Conservation (phyloP, 2,329 filamentous ascomycete genomes). For the Blumeriella jaapii region DNA sequence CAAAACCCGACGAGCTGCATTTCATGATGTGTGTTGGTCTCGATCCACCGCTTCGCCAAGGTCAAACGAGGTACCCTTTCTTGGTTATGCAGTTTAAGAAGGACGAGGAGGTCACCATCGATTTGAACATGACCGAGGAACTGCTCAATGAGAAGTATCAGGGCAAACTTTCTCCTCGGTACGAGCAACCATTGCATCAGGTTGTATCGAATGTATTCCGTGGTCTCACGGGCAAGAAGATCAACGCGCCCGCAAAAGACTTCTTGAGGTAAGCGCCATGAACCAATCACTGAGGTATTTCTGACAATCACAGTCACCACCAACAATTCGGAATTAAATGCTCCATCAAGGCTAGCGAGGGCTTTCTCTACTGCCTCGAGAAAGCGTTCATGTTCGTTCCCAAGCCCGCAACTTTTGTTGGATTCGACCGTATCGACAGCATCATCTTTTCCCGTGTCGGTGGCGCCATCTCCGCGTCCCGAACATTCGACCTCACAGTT, state of each 20-base stretch:
- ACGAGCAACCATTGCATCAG: constrained; percentile 86
- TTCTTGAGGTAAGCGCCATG: constrained; percentile 58
- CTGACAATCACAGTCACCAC: constrained; percentile 54
- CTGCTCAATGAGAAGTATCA: constrained; percentile 77
- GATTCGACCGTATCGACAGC: constrained; percentile 82
- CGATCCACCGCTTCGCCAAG: constrained; percentile 89
- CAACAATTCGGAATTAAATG: constrained; percentile 94
- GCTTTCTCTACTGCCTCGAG: constrained; percentile 91
- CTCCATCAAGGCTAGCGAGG: constrained; percentile 99
- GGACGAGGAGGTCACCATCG: constrained; percentile 92
- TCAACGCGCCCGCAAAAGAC: constrained; percentile 86
- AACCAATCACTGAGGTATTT: not conserved
- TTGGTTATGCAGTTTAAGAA: constrained; percentile 98
- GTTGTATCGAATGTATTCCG: constrained; percentile 95
- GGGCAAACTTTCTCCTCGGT: constrained; percentile 76
- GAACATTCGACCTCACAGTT: constrained; percentile 95
- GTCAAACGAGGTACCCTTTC: constrained; percentile 95
- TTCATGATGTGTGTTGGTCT: constrained; percentile 89
- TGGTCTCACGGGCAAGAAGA: constrained; percentile 87
- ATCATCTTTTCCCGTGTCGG: constrained; percentile 95
- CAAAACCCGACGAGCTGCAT: constrained; percentile 96
- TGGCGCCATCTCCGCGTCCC: constrained; percentile 82
- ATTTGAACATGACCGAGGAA: constrained; percentile 91
- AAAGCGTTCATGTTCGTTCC: constrained; percentile 99
- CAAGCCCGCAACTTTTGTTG: constrained; percentile 94